Evolutionary conservation across 306 rosid genomes (phyloP), one percentile per base, ranked within the genome.

Genomic region (Prinsepia uniflora): DNA sequence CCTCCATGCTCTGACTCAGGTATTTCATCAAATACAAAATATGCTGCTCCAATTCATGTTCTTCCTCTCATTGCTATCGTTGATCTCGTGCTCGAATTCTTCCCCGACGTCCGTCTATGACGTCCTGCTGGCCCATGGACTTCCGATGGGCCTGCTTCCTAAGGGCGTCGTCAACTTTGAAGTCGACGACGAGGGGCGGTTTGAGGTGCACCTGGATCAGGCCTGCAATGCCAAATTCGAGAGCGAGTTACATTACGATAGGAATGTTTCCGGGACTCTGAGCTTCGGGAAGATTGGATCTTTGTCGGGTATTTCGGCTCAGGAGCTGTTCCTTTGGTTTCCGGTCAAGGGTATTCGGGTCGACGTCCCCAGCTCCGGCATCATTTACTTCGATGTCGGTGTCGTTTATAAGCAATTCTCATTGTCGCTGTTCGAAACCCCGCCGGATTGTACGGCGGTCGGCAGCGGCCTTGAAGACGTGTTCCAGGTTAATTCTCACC

Each of bases 211-310:
- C 72, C 73, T 90, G 58, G 98, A 92, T 70, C 91, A 84, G 75
- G 92, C 95, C 13, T 92, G 98, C 75, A 86, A 90, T 77, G 98
- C 98, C 43, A 85, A 87, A 75, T 92, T 92, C 73, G 96, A 92
- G 77, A 92, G 73, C 78, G 81, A 86, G 42, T 81, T 92, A 71
- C 98, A 90, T 86, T 92, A 90, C 73, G 98, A 92, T 2, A 49
- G 78, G 1, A 90, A 92, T 71, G 91, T 92, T 30, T 82, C 96
- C 0, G 98, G 98, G 7, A 65, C 73, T 43, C 67, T 92, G 41
- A 85, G 84, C 41, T 86, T 72, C 24, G 96, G 88, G 3, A 84
- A 76, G 86, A 88, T 92, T 82, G 85, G 82, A 9, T 67, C 72
- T 5, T 59, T 92, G 61, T 70, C 83, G 2, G 98, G 98, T 7